Evolutionary conservation across 139 green algal species (phyloP).

Genomic region (Chlorella vulgaris): DNA sequence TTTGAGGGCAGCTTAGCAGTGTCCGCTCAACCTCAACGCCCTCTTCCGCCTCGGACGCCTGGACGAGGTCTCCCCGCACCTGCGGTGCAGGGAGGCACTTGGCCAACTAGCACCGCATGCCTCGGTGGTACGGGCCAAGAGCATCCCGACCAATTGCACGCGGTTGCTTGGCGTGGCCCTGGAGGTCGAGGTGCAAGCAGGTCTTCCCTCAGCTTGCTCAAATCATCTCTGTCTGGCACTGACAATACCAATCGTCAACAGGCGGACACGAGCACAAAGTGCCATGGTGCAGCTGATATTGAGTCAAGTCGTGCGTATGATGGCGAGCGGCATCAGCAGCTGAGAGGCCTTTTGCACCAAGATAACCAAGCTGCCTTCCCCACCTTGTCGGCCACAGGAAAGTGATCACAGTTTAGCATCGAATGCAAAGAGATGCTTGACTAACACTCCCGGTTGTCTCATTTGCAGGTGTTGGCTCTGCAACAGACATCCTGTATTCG

Average conservation of each 20-base stretch:
- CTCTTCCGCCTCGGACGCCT: too few species aligned
- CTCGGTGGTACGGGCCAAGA: too few species aligned
- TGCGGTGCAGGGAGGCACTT: too few species aligned
- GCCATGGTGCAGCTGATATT: not conserved
- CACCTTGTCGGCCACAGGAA: not conserved
- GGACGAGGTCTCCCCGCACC: too few species aligned
- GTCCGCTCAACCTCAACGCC: not conserved
- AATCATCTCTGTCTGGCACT: too few species aligned
- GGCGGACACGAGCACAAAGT: not conserved
- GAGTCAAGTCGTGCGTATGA: not conserved
- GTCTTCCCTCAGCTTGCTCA: too few species aligned
- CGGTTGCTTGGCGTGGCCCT: too few species aligned
- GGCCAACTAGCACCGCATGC: too few species aligned
- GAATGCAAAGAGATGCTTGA: not conserved
- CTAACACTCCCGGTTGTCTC: not conserved
- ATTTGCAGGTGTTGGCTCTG: not conserved
- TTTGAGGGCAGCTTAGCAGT: not conserved
- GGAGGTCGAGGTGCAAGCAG: too few species aligned
- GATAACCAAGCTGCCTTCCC: not conserved
- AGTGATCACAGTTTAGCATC: not conserved
- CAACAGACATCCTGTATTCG: too few species aligned
- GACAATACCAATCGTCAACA: too few species aligned
- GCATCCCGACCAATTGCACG: too few species aligned
- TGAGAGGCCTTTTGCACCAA: constrained; percentile 1
- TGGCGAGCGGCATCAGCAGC: not conserved